Conservation (phyloP, 2,329 filamentous ascomycete species). For the Raffaelea arxii region DNA sequence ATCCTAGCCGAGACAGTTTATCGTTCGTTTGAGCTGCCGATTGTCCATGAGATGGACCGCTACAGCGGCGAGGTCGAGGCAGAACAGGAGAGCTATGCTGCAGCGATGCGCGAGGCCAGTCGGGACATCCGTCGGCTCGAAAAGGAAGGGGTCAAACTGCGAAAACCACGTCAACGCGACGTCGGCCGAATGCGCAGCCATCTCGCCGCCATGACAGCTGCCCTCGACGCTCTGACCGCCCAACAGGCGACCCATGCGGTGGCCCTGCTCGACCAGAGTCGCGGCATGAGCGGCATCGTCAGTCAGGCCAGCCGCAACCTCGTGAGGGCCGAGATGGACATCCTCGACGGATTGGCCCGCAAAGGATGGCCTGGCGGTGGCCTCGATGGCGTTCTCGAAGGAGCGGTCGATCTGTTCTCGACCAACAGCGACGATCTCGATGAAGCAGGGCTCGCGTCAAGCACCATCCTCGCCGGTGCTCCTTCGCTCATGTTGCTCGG, state of each 20-base stretch:
- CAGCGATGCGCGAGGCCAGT: conserved; percentile 42
- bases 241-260: conserved; percentile 53
- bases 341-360: conserved; percentile 55
- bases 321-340: conserved; percentile 59
- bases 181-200: conserved; percentile 53
- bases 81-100: conserved; percentile 51
- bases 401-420: conserved; percentile 45
- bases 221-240: conserved; percentile 52
- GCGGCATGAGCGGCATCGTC: conserved; percentile 53
- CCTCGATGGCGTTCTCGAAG: conserved; percentile 55
- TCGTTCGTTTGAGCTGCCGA: conserved; percentile 56
- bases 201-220: conserved; percentile 51
- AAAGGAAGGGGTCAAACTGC: conserved; percentile 52
- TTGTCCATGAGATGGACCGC: conserved; percentile 59
- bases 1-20: conserved; percentile 62
- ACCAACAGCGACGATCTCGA: conserved; percentile 10
- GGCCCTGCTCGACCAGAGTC: conserved; percentile 50
- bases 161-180: conserved; percentile 47
- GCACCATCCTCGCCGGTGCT: conserved; percentile 7
- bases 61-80: conserved; percentile 56
- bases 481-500: conserved; percentile 8
- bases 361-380: conserved; percentile 61
- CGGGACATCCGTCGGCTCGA: conserved; percentile 54
- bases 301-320: conserved; percentile 56
- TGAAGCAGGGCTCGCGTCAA: conserved; percentile 3